Conservation (phyloP, 345 rosid genomes). For the Eucalyptus paniculata region DNA sequence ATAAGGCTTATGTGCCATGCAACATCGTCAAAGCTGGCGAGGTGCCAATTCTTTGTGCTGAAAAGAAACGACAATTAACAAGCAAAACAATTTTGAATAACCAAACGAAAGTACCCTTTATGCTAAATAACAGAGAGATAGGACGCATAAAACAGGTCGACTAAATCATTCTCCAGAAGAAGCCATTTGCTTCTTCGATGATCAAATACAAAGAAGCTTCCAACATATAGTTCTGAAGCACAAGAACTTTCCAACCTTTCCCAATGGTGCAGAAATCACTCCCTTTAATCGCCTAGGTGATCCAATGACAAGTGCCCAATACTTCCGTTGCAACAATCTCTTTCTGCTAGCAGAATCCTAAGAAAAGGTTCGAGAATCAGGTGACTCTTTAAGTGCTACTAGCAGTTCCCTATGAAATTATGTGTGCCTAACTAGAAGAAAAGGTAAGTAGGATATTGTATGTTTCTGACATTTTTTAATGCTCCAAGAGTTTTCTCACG, state of each 20-base stretch:
- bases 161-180: background rate
- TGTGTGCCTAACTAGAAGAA: background rate
- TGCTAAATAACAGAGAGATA: background rate
- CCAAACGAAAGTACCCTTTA: background rate
- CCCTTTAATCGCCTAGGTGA: constrained; percentile 54
- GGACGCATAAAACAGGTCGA: background rate
- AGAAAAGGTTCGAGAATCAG: background rate
- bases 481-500: constrained; percentile 79
- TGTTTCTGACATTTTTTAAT: constrained; percentile 23
- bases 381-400: background rate
- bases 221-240: background rate
- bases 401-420: background rate
- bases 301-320: constrained; percentile 85
- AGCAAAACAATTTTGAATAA: background rate
- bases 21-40: background rate
- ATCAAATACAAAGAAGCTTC: background rate
- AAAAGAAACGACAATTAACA: background rate
- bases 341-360: constrained; percentile 36
- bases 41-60: background rate
- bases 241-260: constrained; percentile 44
- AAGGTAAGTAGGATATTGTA: background rate
- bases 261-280: constrained; percentile 57
- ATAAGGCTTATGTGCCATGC: background rate
- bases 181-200: background rate
- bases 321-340: constrained; percentile 46